Evolutionary conservation across 179 eudicot genomes (phyloP).

Genomic region (Vitellaria paradoxa): DNA sequence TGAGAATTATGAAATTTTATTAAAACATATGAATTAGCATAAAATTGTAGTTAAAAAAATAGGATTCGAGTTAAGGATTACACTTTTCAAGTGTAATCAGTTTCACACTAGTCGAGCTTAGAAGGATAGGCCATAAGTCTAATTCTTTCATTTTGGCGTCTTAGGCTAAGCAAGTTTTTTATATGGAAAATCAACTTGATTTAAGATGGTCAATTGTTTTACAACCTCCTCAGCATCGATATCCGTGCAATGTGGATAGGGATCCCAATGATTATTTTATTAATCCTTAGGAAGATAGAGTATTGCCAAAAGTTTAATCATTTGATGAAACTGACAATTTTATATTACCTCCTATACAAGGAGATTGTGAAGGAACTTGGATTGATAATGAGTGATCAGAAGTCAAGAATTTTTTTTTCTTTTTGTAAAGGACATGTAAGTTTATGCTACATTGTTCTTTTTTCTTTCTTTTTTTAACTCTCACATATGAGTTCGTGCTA

Average conservation of each 20-base stretch:
- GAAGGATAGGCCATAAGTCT: conserved; percentile 9
- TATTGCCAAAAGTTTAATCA: background rate
- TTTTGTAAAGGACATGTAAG: background rate
- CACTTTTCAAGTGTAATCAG: too few species aligned
- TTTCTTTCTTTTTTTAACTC: too few species aligned
- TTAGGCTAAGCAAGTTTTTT: background rate
- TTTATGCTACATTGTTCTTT: background rate
- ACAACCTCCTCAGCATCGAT: conserved; percentile 2
- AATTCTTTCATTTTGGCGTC: conserved; percentile 1
- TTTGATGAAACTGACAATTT: background rate
- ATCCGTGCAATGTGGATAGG: background rate
- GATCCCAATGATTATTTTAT: background rate
- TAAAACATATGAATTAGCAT: too few species aligned
- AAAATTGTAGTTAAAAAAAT: too few species aligned
- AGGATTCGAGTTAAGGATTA: too few species aligned
- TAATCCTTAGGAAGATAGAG: background rate
- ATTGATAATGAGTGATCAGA: background rate
- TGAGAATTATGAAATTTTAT: too few species aligned
- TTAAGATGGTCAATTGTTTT: conserved; percentile 1
- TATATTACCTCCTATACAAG: background rate
- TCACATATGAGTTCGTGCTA: too few species aligned
- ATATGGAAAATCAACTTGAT: background rate
- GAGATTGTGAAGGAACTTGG: conserved; percentile 5
- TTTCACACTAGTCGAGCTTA: conserved; percentile 2
- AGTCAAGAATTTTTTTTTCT: too few species aligned